Evolutionary conservation across 352 stramenopile species (phyloP), one percentile per base, ranked within the genome.

Genomic region (Pythium rhizo-oryzae): DNA sequence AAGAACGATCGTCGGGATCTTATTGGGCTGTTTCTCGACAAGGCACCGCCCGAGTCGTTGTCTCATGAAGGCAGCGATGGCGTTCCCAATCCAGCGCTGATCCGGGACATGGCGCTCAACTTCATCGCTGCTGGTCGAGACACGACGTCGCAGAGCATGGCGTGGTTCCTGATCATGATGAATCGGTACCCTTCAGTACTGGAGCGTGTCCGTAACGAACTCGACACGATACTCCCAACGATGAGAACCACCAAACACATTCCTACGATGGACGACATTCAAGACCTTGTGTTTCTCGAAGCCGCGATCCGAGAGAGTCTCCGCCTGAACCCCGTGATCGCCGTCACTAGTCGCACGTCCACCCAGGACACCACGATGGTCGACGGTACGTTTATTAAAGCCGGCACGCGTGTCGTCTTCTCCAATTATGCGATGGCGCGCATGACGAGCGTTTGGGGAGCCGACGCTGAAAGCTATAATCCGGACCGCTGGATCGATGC

Each of bases 91-190:
- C 47, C 72, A 1, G 62, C 69, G 33, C 71, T 84, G 46, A 52
- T 93, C 5, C 81, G 85, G 28, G 82, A 96, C 70, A 88, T 94
- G 61, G 78, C 85, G 12, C 65, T 94, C 28, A 93, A 86, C 61
- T 93, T 96, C 59, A 81, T 97, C 57, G 77, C 89, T 9, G 87
- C 81, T 1, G 84, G 87, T 13, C 81, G 88, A 6, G 88, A 93
- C 58, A 94, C 89, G 11, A 92, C 86, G 16, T 82, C 88, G 5
- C 79, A 78, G 43, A 85, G 71, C 19, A 69, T 97, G 39, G 69
- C 74, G 23, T 97, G 85, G 81, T 85, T 92, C 49, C 54, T 96
- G 24, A 71, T 93, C 47, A 87, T 92, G 76, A 85, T 97, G 68
- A 87, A 86, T 37, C 79, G 79, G 4, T 70, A 96, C 35, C 89